phyloP scores from a whole-genome alignment of 2,329 filamentous ascomycete species.

The Penicillium janthinellum region DNA sequence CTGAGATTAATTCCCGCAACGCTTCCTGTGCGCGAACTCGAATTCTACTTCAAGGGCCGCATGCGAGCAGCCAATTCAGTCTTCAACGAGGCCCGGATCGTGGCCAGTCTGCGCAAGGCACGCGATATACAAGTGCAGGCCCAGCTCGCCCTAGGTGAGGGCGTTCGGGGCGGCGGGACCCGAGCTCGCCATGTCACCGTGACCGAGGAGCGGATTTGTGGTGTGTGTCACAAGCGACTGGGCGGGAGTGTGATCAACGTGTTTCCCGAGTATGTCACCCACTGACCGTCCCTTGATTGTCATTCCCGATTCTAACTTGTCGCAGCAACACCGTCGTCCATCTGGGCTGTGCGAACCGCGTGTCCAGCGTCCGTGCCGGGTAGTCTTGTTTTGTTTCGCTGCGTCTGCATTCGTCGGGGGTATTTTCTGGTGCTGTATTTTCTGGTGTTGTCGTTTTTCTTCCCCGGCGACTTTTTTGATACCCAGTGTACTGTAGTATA shows the following conservation, averaged over 20 bases:
- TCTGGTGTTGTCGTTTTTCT: conserved; percentile 9
- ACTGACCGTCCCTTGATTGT: neutral
- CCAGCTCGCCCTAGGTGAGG: conserved; percentile 71
- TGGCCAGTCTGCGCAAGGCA: conserved; percentile 74
- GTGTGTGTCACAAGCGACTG: conserved; percentile 89
- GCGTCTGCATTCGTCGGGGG: conserved; percentile 10
- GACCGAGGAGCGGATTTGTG: conserved; percentile 84
- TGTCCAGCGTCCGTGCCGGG: conserved; percentile 29
- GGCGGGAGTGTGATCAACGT: conserved; percentile 90
- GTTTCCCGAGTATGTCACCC: conserved; percentile 69
- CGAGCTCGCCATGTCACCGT: conserved; percentile 74
- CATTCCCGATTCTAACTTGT: conserved; percentile 21
- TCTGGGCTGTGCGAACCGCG: conserved; percentile 70
- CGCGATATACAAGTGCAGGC: conserved; percentile 78
- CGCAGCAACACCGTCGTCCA: conserved; percentile 66
- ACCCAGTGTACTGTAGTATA: conserved; percentile 39
- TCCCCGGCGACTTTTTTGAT: conserved; percentile 36
- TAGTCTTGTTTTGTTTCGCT: conserved; percentile 18
- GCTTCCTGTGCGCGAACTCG: conserved; percentile 76
- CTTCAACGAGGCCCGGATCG: conserved; percentile 77
- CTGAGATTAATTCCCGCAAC: conserved; percentile 80
- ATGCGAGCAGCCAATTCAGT: conserved; percentile 83
- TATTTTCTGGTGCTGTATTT: neutral
- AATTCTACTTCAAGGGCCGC: conserved; percentile 87
- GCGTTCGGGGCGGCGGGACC: conserved; percentile 53